A percentile compares a stretch with the other conserved stretches of the same genome.
phyloP scores from a whole-genome alignment of 805 yeast genomes.

The Wickerhamiella cacticola region DNA sequence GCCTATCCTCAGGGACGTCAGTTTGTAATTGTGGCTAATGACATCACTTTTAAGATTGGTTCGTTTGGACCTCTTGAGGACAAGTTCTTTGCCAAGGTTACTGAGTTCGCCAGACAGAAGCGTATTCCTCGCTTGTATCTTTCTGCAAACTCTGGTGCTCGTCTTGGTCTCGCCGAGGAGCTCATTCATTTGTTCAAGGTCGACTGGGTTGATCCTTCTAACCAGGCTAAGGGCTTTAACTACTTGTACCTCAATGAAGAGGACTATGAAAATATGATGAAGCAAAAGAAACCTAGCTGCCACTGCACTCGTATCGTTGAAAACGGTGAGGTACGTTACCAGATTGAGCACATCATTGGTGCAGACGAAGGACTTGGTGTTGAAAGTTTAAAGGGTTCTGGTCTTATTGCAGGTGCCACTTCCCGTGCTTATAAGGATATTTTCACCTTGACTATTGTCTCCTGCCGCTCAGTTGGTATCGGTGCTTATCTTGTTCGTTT shows the following conservation, averaged over 20 bases:
- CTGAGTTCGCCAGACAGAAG: conserved; percentile 76
- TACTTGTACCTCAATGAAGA: conserved; percentile 73
- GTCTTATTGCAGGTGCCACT: conserved; percentile 97
- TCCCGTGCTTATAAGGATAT: conserved; percentile 95
- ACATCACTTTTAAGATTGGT: conserved; percentile 95
- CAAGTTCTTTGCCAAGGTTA: conserved; percentile 78
- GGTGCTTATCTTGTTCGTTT: conserved; percentile 97
- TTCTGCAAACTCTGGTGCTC: conserved; percentile 98
- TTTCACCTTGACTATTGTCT: conserved; percentile 92
- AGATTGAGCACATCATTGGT: conserved; percentile 80
- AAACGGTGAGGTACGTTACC: conserved; percentile 68
- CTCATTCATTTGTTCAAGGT: conserved; percentile 78
- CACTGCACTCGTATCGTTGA: conserved; percentile 71
- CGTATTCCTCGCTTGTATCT: conserved; percentile 94
- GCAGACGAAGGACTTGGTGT: conserved; percentile 96
- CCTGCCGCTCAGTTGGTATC: conserved; percentile 99
- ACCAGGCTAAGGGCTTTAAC: conserved; percentile 77
- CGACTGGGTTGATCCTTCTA: conserved; percentile 73
- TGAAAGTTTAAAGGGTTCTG: conserved; percentile 96
- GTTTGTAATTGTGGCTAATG: conserved; percentile 87
- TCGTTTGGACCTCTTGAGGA: conserved; percentile 98
- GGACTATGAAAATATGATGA: conserved; percentile 40
- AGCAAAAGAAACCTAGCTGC: conserved; percentile 37
- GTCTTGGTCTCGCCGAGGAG: conserved; percentile 97
- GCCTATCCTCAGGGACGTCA: conserved; percentile 96